A percentile compares a stretch with the other conserved stretches of the same genome.
These are phyloP conservation scores for Nevesoporus exiguus DNA, from an alignment of 768 basidiomycete species.

Conservation along the genomic window DNA sequence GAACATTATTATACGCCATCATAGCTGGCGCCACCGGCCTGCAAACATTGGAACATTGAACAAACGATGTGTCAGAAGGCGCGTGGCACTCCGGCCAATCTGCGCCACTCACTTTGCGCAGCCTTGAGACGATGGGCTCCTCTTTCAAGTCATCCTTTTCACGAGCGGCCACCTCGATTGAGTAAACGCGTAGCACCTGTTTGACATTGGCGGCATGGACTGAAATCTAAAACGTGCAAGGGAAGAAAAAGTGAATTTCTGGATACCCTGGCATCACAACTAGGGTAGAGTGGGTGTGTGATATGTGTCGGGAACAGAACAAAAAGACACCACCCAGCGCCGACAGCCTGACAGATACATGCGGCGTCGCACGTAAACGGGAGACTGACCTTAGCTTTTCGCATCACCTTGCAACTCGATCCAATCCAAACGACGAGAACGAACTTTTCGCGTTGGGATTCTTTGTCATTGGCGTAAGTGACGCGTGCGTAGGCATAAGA, in stretches of 20 bases:
- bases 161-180: constrained; percentile 84
- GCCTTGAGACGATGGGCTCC: constrained; percentile 75
- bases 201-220: constrained; percentile 92
- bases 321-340: constrained; percentile 5
- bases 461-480: constrained; percentile 81
- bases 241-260: constrained; percentile 26
- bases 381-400: constrained; percentile 76
- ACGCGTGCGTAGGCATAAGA: constrained; percentile 85
- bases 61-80: constrained; percentile 11
- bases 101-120: constrained; percentile 67
- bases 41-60: constrained; percentile 6
- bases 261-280: constrained; percentile 20
- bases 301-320: constrained; percentile 8
- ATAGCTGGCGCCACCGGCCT: constrained; percentile 89
- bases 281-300: constrained; percentile 29
- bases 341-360: constrained; percentile 15
- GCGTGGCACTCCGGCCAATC: neutral
- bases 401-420: constrained; percentile 80
- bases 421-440: constrained; percentile 85
- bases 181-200: constrained; percentile 67
- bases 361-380: constrained; percentile 16
- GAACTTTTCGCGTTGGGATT: constrained; percentile 86
- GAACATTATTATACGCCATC: constrained; percentile 61
- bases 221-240: constrained; percentile 61
- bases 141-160: constrained; percentile 84